phyloP scores from a whole-genome alignment of 2,329 filamentous ascomycete species.

The Hawksworthiomyces lignivorus region DNA sequence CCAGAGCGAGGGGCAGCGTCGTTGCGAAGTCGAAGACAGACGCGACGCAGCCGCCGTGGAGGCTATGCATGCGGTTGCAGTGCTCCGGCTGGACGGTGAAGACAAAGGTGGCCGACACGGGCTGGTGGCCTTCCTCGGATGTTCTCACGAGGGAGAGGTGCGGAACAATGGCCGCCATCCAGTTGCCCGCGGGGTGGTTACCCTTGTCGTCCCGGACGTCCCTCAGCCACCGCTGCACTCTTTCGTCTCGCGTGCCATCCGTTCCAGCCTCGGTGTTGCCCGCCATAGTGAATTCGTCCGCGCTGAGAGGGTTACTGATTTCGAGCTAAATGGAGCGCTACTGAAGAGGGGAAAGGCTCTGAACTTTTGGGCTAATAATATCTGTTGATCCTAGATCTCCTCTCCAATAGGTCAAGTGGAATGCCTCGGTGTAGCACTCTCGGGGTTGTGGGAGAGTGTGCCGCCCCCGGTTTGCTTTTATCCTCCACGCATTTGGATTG shows the following conservation, averaged over 20 bases:
- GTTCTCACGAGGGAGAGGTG: neutral
- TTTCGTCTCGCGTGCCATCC: neutral
- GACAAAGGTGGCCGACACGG: constrained; percentile 22
- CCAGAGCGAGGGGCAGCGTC: constrained; percentile 46
- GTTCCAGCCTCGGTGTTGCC: neutral
- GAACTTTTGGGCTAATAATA: neutral
- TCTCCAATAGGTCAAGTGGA: no score
- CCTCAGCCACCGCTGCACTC: neutral
- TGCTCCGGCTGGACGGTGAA: constrained; percentile 43
- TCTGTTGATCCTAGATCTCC: neutral
- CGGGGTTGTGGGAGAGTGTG: neutral
- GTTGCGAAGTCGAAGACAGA: constrained; percentile 63
- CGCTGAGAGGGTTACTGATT: no score
- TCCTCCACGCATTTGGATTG: neutral
- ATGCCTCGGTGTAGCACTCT: neutral
- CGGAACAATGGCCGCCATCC: neutral
- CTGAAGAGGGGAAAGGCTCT: neutral
- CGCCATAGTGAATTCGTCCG: neutral
- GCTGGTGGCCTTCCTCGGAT: neutral
- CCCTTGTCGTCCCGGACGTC: neutral
- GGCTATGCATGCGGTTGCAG: constrained; percentile 45
- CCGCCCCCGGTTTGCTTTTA: neutral
- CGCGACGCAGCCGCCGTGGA: constrained; percentile 57
- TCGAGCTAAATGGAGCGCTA: no score
- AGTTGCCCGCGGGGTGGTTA: neutral